Evolutionary conservation across 768 basidiomycete genomes (phyloP).

Genomic region (Strobilomyces confusus): DNA sequence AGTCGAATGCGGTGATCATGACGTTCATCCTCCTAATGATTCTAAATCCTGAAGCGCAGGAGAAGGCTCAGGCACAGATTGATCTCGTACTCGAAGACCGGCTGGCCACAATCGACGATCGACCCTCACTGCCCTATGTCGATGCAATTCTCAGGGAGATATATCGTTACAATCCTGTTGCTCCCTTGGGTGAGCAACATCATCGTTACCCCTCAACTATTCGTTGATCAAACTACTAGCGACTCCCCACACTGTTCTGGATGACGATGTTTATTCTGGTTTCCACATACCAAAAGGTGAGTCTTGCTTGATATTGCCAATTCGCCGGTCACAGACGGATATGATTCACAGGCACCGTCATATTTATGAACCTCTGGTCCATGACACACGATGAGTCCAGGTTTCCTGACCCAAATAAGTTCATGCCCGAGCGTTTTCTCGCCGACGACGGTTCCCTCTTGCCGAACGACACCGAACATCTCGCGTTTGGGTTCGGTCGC

Average conservation of each 20-base stretch:
- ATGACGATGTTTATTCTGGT: background rate
- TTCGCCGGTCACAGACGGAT: too few relatives aligned
- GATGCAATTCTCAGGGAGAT: background rate
- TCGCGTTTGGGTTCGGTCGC: background rate
- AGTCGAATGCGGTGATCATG: background rate
- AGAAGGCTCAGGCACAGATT: background rate
- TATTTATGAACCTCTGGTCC: background rate
- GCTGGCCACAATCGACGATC: background rate
- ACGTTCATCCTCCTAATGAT: background rate
- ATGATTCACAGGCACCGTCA: background rate
- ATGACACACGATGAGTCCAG: background rate
- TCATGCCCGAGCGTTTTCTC: background rate
- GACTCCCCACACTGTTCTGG: background rate
- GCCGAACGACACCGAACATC: background rate
- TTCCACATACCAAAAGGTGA: background rate
- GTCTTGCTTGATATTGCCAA: background rate
- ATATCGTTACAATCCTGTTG: background rate
- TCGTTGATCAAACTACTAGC: background rate
- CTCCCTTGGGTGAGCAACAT: background rate
- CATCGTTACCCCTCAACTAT: background rate
- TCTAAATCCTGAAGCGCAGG: background rate
- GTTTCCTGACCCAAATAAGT: background rate
- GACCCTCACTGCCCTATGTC: background rate
- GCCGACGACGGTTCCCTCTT: background rate
- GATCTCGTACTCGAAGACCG: background rate